Conservation (phyloP, 192 early-diverging fungal species). For the Backusella macrospora region DNA sequence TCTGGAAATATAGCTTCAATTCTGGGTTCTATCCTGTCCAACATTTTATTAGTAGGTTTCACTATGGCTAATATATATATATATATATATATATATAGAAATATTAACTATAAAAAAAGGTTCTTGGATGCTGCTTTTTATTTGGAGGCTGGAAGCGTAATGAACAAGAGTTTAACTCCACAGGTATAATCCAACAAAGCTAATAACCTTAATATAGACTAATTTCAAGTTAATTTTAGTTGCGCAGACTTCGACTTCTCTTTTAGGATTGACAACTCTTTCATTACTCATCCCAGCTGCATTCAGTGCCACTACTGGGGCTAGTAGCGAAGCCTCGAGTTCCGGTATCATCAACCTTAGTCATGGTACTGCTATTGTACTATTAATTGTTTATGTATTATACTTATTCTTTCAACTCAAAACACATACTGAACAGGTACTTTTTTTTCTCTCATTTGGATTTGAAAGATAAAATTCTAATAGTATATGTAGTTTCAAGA, state of each 20-base stretch:
- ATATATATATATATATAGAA: neutral
- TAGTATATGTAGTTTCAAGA: slow-evolving; percentile 36
- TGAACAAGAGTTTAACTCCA: slow-evolving; percentile 68
- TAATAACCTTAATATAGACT: neutral
- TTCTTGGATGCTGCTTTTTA: slow-evolving; percentile 84
- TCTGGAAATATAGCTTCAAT: slow-evolving; percentile 57
- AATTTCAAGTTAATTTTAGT: slow-evolving; percentile 29
- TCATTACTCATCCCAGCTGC: slow-evolving; percentile 75
- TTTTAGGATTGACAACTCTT: slow-evolving; percentile 65
- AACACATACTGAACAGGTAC: slow-evolving; percentile 70
- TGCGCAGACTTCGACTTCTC: slow-evolving; percentile 69
- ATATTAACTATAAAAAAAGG: slow-evolving; percentile 20
- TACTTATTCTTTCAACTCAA: slow-evolving; percentile 88
- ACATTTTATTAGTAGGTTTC: slow-evolving; percentile 76
- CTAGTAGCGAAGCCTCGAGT: slow-evolving; percentile 39
- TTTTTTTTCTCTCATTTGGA: slow-evolving; percentile 13
- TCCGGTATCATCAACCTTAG: slow-evolving; percentile 60
- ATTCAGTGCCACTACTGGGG: slow-evolving; percentile 55
- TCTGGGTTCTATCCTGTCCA: slow-evolving; percentile 91
- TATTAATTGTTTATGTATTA: slow-evolving; percentile 68
- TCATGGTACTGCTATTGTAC: slow-evolving; percentile 68
- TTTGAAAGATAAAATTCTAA: neutral
- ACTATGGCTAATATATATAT: neutral
- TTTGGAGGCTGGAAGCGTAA: slow-evolving; percentile 74
- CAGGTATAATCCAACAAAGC: slow-evolving; percentile 30